Percentiles rank a stretch among this genome's conserved stretches.
phyloP scores from a whole-genome alignment of 2,329 filamentous ascomycete species.

The Cercospora berteroae region DNA sequence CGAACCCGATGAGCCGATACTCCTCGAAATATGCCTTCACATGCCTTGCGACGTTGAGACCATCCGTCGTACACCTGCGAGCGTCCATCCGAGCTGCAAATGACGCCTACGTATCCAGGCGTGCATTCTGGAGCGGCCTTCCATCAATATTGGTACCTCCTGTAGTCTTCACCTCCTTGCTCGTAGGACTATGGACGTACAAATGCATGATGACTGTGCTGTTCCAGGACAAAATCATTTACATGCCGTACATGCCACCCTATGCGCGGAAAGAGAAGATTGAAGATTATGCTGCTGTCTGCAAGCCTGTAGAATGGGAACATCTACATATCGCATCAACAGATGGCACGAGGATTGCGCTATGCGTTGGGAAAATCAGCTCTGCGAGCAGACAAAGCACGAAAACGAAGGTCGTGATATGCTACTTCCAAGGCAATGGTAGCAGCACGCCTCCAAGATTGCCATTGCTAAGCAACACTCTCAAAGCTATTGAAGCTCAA shows the following conservation, averaged over 20 bases:
- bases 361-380: slow-evolving; percentile 51
- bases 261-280: slow-evolving; percentile 67
- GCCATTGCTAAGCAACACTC: slow-evolving; percentile 47
- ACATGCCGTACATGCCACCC: slow-evolving; percentile 73
- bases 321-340: slow-evolving; percentile 59
- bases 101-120: background rate
- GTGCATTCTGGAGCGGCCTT: slow-evolving; percentile 29
- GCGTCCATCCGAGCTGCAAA: background rate
- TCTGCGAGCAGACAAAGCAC: background rate
- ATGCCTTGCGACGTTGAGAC: background rate
- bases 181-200: slow-evolving; percentile 62
- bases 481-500: slow-evolving; percentile 42
- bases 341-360: slow-evolving; percentile 64
- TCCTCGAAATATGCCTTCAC: background rate
- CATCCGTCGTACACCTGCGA: background rate
- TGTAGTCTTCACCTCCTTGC: slow-evolving; percentile 62
- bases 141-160: slow-evolving; percentile 61
- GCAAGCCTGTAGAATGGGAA: slow-evolving; percentile 64
- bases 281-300: slow-evolving; percentile 59
- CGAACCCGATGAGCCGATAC: background rate
- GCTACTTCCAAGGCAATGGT: slow-evolving; percentile 53
- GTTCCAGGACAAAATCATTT: slow-evolving; percentile 80
- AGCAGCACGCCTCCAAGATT: slow-evolving; percentile 49
- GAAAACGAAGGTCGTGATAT: slow-evolving; percentile 40
- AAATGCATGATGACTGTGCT: slow-evolving; percentile 71